A percentile compares a stretch with the other conserved stretches of the same genome.
Evolutionary conservation across 2,329 filamentous ascomycete genomes (phyloP).

Genomic region (Graphium sp.): DNA sequence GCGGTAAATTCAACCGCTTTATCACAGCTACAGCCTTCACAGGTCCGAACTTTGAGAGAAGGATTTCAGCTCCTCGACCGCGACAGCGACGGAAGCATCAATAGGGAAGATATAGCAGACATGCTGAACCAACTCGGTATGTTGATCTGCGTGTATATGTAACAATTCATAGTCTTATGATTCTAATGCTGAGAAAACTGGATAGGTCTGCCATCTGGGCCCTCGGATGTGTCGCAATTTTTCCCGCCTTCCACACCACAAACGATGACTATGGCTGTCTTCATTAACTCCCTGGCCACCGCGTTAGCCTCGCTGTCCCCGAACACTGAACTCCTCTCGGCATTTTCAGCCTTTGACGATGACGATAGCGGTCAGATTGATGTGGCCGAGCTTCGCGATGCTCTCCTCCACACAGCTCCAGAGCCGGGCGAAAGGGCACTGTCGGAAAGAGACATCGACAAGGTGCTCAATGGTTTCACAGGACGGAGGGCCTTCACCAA

Average conservation of each 20-base stretch:
- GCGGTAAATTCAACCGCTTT: constrained; percentile 30
- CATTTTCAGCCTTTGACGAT: constrained; percentile 89
- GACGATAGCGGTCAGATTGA: constrained; percentile 92
- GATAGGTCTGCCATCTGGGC: constrained; percentile 54
- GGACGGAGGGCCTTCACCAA: constrained; percentile 71
- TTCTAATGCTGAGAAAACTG: no score
- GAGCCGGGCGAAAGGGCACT: constrained; percentile 52
- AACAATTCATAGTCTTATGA: no score
- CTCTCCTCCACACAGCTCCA: constrained; percentile 65
- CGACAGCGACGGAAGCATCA: constrained; percentile 71
- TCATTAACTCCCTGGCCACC: constrained; percentile 66
- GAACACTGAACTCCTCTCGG: constrained; percentile 65
- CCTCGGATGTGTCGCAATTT: constrained; percentile 59
- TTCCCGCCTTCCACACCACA: constrained; percentile 59
- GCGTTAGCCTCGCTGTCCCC: constrained; percentile 61
- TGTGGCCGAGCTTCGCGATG: constrained; percentile 63
- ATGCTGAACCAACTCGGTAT: constrained; percentile 74
- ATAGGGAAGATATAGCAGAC: constrained; percentile 67
- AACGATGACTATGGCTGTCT: constrained; percentile 69
- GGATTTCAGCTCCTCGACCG: constrained; percentile 87
- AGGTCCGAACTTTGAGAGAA: constrained; percentile 77
- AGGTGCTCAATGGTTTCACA: constrained; percentile 74
- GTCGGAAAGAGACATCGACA: constrained; percentile 62
- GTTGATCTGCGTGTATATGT: constrained; percentile 4
- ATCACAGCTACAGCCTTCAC: constrained; percentile 60